Base-by-base conservation (phyloP, 148 eudicot genomes). In the Spergularia marina region DNA sequence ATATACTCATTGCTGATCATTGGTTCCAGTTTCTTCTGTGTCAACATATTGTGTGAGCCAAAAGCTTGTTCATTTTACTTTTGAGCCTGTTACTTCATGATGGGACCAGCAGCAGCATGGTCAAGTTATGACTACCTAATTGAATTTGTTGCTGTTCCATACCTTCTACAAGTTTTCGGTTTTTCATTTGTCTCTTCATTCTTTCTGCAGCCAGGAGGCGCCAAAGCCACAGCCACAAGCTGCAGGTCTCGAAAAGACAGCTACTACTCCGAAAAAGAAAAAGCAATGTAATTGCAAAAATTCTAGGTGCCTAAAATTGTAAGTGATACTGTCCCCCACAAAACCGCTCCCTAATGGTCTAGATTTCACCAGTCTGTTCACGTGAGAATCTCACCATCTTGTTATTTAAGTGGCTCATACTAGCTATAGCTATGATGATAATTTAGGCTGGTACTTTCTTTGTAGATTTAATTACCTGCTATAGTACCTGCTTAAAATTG, bases 251-350 rank as follows among this genome's bases (percentile, higher is more conserved):
- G 87, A 83, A 69, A 66, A 65, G 30, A 86, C 79, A 76, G 83
- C 75, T 62, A 83, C 79, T 63, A 86, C 89, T 77, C 85, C 83
- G 5, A 89, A 89, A 85, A 91, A 89, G 76, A 84, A 64, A 63
- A 91, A 89, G 76, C 88, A 80, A 68, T 91, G 96, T 72, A 91
- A 86, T 57, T 91, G 96, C 76, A 89, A 79, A 80, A 83, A 85
- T 78, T 91, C 96, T 30, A 79, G 86, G 73, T 91, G 96, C 82
- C 82, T 91, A 84, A 91, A 91, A 82, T 79, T 91, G 96, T 89
- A 82, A 91, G 96, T 79, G 55, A 44, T 68, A 53, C 53, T 56
- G 63, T 1, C 34, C 18, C 49, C 49, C 20, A 11, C 14, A 21
- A 25, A 6, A 53, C 10, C 11, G 14, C 52, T 16, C 34, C 13